Evolutionary conservation across 2,329 filamentous ascomycete species (phyloP).

Genomic region (Curvularia verruculosa): DNA sequence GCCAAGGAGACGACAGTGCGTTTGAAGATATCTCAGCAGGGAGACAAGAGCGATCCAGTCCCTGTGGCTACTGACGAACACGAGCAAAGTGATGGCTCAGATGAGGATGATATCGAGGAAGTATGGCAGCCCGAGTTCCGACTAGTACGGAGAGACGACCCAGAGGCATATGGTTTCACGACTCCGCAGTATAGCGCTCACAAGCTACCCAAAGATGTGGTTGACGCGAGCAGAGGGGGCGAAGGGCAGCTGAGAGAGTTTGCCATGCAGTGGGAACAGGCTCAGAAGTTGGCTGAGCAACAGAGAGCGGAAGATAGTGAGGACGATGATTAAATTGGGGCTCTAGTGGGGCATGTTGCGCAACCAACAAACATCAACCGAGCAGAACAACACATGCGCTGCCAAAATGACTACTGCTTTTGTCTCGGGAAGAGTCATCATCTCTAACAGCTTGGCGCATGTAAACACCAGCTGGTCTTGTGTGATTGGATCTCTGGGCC

Average conservation of each 20-base stretch:
- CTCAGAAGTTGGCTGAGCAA: constrained; percentile 50
- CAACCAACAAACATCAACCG: not conserved
- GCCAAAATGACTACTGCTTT: constrained; percentile 2
- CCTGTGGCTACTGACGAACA: not conserved
- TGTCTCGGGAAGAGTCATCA: constrained; percentile 7
- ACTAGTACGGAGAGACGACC: constrained; percentile 81
- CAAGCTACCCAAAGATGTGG: constrained; percentile 92
- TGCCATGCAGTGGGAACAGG: constrained; percentile 57
- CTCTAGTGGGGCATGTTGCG: not conserved
- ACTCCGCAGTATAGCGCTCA: constrained; percentile 91
- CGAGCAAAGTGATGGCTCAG: constrained; percentile 32
- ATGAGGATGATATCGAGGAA: constrained; percentile 60
- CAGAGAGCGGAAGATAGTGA: constrained; percentile 49
- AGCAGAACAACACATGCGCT: not conserved
- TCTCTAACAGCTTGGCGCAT: constrained; percentile 8
- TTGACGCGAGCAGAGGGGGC: constrained; percentile 65
- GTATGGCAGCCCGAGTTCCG: constrained; percentile 76
- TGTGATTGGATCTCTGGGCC: constrained; percentile 13
- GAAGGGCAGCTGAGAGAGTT: constrained; percentile 78
- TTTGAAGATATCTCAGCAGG: constrained; percentile 17
- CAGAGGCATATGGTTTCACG: constrained; percentile 84
- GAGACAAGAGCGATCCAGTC: constrained; percentile 8
- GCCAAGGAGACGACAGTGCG: constrained; percentile 40
- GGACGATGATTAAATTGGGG: constrained; percentile 38
- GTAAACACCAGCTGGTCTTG: constrained; percentile 14